Evolutionary conservation across 2,329 filamentous ascomycete genomes (phyloP), one percentile per base, ranked within the genome.

Genomic region (Pseudogymnoascus sp.): DNA sequence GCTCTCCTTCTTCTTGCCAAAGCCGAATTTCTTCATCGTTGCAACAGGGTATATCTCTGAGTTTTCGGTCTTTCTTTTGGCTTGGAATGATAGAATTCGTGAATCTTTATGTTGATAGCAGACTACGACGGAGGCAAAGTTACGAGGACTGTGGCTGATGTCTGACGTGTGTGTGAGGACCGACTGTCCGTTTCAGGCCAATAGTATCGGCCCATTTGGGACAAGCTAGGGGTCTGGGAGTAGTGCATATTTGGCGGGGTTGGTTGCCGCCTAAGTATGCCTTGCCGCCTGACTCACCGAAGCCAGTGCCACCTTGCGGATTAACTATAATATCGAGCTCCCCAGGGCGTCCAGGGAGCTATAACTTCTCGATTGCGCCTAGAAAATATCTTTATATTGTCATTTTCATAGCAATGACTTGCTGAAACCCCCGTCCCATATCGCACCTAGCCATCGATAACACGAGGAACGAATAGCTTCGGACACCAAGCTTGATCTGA

Each of bases 21-120:
- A 80, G 59, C 81, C 80, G 68, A 86, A 84, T 69, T 82, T 84
- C 76, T 80, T 83, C 84, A 87, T 87, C 25, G 50, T 67, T 23
- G 59, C 59, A 14, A 56, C 50, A 33, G 50, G 50, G 10, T 56
- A 56, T 56, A 56, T 56, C n/a, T 56, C 28, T 33, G 28, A n/a
- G 50, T 14, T 56, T 21, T 56, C 28, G 11, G 47, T n/a, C 5
- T 56, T 56, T 18, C 12, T 56, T 23, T 56, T 56, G 28, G 50
- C 28, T 33, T 56, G 2, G n/a, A 56, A 33, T 56, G 50, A 33
- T 33, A 16, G 25, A 53, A 53, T 53, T 53, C 47, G 47, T 53
- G 50, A 33, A 33, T 33, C 16, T 56, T 56, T 18, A 33, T 56
- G 50, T 56, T 33, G 25, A 56, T 18, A 56, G 14, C 23, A 53